Evolutionary conservation across 805 yeast species (phyloP).

Genomic region (Candida pseudoglaebosa): DNA sequence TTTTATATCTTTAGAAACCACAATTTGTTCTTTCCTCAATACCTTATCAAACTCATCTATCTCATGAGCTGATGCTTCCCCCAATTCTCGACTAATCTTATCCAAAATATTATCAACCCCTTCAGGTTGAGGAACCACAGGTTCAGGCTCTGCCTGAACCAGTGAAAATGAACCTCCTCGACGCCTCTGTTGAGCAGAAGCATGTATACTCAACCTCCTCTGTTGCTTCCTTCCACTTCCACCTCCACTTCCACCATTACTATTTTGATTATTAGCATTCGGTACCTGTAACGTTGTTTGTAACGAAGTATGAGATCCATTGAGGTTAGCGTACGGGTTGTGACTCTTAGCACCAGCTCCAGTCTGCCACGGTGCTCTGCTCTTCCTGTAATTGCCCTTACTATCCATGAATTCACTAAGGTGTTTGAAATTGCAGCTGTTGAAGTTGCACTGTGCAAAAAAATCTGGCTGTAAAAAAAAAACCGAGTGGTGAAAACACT

Average conservation of each 20-base stretch:
- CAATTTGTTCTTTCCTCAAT: constrained; percentile 44
- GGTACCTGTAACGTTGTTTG: constrained; percentile 3
- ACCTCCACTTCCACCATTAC: neutral
- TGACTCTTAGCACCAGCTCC: neutral
- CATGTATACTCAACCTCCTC: constrained; percentile 35
- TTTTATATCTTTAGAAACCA: constrained; percentile 56
- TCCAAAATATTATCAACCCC: constrained; percentile 11
- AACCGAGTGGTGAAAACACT: too few species aligned
- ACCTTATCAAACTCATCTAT: constrained; percentile 66
- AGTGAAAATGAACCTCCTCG: constrained; percentile 22
- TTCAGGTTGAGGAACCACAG: constrained; percentile 11
- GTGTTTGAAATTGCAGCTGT: too few species aligned
- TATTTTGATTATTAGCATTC: constrained; percentile 6
- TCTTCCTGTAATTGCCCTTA: constrained; percentile 33
- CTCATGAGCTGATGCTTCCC: constrained; percentile 65
- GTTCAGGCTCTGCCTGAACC: constrained; percentile 23
- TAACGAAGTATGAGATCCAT: constrained; percentile 5
- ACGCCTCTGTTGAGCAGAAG: constrained; percentile 32
- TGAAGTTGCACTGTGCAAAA: too few species aligned
- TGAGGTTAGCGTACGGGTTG: constrained; percentile 12
- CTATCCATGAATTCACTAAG: too few species aligned
- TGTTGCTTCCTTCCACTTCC: constrained; percentile 16
- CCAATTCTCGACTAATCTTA: constrained; percentile 36
- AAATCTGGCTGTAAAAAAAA: too few species aligned
- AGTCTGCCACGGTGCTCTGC: constrained; percentile 40